Evolutionary conservation across 2,329 filamentous ascomycete genomes (phyloP).

Genomic region (Aspergillus cejpii): DNA sequence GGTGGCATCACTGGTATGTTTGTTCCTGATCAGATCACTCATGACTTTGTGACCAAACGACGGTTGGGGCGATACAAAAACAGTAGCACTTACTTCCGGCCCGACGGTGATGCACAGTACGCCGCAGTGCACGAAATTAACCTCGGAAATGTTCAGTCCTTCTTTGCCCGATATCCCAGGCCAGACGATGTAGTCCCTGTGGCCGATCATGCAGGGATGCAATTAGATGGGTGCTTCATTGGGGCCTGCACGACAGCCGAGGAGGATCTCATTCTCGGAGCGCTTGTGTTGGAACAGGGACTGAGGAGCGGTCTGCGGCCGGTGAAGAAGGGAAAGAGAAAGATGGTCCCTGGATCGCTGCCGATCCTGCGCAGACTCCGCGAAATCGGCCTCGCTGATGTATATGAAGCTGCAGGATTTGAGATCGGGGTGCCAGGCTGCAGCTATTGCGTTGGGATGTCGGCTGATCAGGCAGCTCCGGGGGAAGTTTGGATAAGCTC

Average conservation of each 20-base stretch:
- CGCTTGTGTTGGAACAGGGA: slow-evolving; percentile 38
- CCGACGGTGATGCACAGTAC: slow-evolving; percentile 38
- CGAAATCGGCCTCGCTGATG: slow-evolving; percentile 29
- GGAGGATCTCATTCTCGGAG: slow-evolving; percentile 42
- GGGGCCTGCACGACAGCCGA: slow-evolving; percentile 45
- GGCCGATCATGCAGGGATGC: slow-evolving; percentile 24
- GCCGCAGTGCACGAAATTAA: slow-evolving; percentile 36
- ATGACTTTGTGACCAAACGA: slow-evolving; percentile 32
- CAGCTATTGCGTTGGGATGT: slow-evolving; percentile 43
- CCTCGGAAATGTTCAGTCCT: slow-evolving; percentile 34
- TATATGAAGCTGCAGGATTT: slow-evolving; percentile 41
- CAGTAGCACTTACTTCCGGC: slow-evolving; percentile 33
- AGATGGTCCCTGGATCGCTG: slow-evolving; percentile 39
- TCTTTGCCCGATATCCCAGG: slow-evolving; percentile 38
- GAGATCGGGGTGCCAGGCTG: slow-evolving; percentile 41
- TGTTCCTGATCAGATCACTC: slow-evolving; percentile 36
- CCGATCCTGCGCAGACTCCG: slow-evolving; percentile 37
- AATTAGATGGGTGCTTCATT: slow-evolving; percentile 43
- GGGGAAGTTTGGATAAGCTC: slow-evolving; percentile 44
- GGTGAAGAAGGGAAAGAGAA: slow-evolving; percentile 30
- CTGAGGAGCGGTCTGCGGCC: slow-evolving; percentile 30
- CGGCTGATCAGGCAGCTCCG: slow-evolving; percentile 36
- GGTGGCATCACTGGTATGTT: slow-evolving; percentile 43
- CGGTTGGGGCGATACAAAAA: slow-evolving; percentile 31
- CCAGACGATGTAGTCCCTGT: slow-evolving; percentile 44